Evolutionary conservation across 2,329 filamentous ascomycete genomes (phyloP), one percentile per base, ranked within the genome.

Genomic region (Cladophialophora bantiana): DNA sequence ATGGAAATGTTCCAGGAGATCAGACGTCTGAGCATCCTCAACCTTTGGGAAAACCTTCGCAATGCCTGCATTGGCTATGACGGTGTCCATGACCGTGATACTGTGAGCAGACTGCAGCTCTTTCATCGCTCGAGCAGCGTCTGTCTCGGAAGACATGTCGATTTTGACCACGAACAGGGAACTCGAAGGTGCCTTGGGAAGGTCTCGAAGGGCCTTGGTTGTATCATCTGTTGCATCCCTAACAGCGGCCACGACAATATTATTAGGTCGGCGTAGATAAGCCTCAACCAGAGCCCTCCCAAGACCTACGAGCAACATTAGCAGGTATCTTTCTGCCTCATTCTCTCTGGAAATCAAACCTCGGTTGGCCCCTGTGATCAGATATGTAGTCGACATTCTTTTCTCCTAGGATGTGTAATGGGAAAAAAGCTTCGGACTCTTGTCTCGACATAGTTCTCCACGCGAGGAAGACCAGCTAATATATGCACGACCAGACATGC

Each of bases 21-120:
- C 69, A 1, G 69, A 50, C 7, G 70, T 35, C 3, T 52, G 54
- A 0, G 71, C 67, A 1, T 70, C 66, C 0, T 58, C 56, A 7
- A 76, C 70, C 15, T 48, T 69, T 0, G 72, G 65, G 7, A 20
- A 74, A 34, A 53, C 6, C 13, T 57, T 32, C 63, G 65, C 72
- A 10, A 83, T 79, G 12, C 79, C 84, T 0, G 84, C 84, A 71
- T 86, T 87, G 53, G 84, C 82, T 59, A 87, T 81, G 1, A 87
- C 78, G 5, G 84, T 73, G 67, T 87, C 84, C 2, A 86, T 72
- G 31, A 78, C 73, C 4, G 74, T 71, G 68, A 86, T 80, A 3
- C 76, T 76, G 9, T 77, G 65, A 32, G 60, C 34, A 52, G 15
- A n/a, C 1, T 74, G 68, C 0, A 82, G 73, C 2, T 73, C 68